Evolutionary conservation across 2,329 filamentous ascomycete species (phyloP).

Genomic region (Trichoderma asperellum): DNA sequence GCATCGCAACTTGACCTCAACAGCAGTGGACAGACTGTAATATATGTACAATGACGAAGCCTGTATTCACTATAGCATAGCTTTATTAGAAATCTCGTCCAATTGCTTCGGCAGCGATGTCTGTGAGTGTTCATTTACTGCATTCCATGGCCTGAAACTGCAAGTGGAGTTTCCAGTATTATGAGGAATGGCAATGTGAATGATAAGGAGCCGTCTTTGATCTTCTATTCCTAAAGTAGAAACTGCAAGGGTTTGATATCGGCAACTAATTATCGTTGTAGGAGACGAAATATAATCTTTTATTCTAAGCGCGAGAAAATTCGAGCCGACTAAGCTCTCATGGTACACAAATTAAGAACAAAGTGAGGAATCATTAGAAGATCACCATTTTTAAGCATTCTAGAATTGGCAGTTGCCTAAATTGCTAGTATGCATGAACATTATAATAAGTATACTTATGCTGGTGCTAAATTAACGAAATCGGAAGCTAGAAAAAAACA

Average conservation of each 20-base stretch:
- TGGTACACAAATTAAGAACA: neutral
- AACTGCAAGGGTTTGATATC: slow-evolving; percentile 14
- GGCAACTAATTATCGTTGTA: neutral
- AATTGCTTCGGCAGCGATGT: neutral
- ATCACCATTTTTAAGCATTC: neutral
- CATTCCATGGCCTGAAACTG: neutral
- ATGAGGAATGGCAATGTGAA: neutral
- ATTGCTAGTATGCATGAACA: neutral
- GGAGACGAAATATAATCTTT: neutral
- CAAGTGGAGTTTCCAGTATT: neutral
- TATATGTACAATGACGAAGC: neutral
- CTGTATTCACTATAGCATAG: rapidly evolving
- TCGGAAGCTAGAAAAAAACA: neutral
- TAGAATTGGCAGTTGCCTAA: neutral
- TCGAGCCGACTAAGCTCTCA: neutral
- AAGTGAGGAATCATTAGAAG: neutral
- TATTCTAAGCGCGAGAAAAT: neutral
- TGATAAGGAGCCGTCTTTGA: neutral
- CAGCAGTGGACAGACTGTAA: no score
- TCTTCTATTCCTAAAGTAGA: neutral
- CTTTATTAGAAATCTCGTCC: neutral
- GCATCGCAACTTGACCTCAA: neutral
- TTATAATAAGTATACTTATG: neutral
- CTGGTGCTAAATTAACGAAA: neutral
- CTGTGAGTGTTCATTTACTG: neutral